Evolutionary conservation across 108 stramenopile genomes (phyloP), one percentile per base, ranked within the genome.

Genomic region (Nitzschia sp.): DNA sequence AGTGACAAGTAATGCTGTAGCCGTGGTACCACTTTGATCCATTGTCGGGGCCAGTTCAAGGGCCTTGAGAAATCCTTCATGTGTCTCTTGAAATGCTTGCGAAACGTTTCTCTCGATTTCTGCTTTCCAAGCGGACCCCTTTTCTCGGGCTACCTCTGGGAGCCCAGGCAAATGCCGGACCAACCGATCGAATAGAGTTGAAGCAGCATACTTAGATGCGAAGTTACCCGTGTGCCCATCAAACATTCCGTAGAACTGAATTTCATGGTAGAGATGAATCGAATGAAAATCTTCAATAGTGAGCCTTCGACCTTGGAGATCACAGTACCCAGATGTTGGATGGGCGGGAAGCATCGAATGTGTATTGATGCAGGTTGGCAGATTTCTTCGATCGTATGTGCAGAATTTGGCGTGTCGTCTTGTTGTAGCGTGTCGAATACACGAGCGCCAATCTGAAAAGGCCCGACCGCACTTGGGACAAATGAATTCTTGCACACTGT

Each of bases 281-380:
- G 91, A 76, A 66, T 97, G 97, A 36, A 95, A 95, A 65, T 98
- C 97, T 81, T 98, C 96, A 31, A 96, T 92, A 9, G 85, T 80
- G n/a, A 59, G 63, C 54, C 89, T 62, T 29, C 90, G 72, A 21
- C 93, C 93, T 79, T 91, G 90, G 45, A 94, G 78, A 58, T 94
- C 93, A 53, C 90, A 94, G 63, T 89, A 91, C 3, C 93, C 93
- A 11, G 83, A 88, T 8, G 73, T 81, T 5, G 86, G 68, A 44
- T 92, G 92, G 30, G 81, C 79, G 25, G 96, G 94, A 13, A 95
- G 85, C 80, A 94, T 84, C 23, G 89, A 80, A 70, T 95, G 93
- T 0, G 96, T 83, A 78, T 87, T 92, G 53, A 93, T 58, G 53
- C 93, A 96, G 28, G 81, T 79, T n/a, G 92, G 95, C 22, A 94